Evolutionary conservation across 164 flowering plant genomes (phyloP).

Genomic region (Stephania cephalantha): DNA sequence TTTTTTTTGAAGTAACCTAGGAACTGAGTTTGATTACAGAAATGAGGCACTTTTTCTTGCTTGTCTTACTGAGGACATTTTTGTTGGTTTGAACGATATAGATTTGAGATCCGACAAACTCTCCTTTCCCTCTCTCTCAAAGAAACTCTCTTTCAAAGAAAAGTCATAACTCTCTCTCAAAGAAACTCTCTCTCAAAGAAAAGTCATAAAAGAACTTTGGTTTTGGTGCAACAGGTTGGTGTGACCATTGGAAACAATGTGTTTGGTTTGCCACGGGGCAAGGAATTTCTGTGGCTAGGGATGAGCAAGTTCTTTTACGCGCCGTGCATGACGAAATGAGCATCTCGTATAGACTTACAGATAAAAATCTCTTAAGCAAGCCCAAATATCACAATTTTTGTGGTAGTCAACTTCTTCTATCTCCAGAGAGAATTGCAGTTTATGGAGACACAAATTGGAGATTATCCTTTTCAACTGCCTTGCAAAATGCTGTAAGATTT

Average conservation of each 20-base stretch:
- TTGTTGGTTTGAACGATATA: background rate
- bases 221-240: constrained; percentile 46
- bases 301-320: constrained; percentile 50
- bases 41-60: background rate
- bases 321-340: constrained; percentile 63
- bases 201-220: background rate
- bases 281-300: constrained; percentile 46
- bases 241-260: constrained; percentile 98
- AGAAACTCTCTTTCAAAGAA: too few species aligned
- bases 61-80: background rate
- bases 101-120: too few species aligned
- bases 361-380: constrained; percentile 18
- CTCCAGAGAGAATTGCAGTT: constrained; percentile 81
- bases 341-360: constrained; percentile 49
- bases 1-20: too few species aligned
- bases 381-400: constrained; percentile 9
- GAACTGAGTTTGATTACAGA: background rate
- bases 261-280: constrained; percentile 72
- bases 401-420: constrained; percentile 33
- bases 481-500: constrained; percentile 52
- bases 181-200: too few species aligned
- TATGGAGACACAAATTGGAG: constrained; percentile 84
- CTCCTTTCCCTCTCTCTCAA: too few species aligned
- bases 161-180: background rate
- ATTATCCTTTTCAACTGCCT: constrained; percentile 43